Evolutionary conservation across 2,329 filamentous ascomycete species (phyloP).

Genomic region (Pezicula radicicola): DNA sequence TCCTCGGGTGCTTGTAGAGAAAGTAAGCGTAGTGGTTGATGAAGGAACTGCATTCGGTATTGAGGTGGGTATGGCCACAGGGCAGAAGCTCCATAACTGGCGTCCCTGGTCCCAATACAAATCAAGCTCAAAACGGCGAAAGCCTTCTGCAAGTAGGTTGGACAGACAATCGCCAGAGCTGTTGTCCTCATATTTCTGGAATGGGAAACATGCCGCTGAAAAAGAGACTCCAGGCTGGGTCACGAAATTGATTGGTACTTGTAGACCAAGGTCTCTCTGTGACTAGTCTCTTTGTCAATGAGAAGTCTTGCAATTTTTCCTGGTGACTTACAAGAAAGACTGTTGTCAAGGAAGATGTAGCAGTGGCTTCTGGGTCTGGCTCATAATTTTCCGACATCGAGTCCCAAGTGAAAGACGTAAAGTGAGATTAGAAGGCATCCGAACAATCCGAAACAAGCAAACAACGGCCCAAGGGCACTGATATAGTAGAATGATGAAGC

Average conservation of each 20-base stretch:
- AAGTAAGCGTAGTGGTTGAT: constrained; percentile 19
- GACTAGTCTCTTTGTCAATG: constrained; percentile 34
- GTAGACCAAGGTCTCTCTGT: constrained; percentile 56
- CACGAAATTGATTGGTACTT: constrained; percentile 61
- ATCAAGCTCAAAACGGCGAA: constrained; percentile 55
- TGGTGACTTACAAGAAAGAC: constrained; percentile 19
- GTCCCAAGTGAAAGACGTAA: background rate
- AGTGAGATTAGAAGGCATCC: background rate
- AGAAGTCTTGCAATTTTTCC: constrained; percentile 5
- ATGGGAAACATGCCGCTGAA: constrained; percentile 54
- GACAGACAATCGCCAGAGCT: constrained; percentile 54
- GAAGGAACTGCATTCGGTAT: constrained; percentile 16
- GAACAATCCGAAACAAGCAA: background rate
- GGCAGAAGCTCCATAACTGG: constrained; percentile 57
- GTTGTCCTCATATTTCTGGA: constrained; percentile 48
- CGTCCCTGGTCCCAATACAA: constrained; percentile 59
- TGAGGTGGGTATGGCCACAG: constrained; percentile 44
- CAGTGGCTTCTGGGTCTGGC: constrained; percentile 31
- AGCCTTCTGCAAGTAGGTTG: constrained; percentile 59
- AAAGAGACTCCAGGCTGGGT: constrained; percentile 54
- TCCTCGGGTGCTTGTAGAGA: constrained; percentile 13
- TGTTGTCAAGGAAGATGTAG: constrained; percentile 27
- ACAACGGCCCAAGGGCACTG: too few relatives aligned
- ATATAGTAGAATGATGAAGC: background rate
- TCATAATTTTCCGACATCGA: constrained; percentile 38